Evolutionary conservation across 1,284 basidiomycete species (phyloP), one percentile per base, ranked within the genome.

Genomic region (Takashimella koratensis): DNA sequence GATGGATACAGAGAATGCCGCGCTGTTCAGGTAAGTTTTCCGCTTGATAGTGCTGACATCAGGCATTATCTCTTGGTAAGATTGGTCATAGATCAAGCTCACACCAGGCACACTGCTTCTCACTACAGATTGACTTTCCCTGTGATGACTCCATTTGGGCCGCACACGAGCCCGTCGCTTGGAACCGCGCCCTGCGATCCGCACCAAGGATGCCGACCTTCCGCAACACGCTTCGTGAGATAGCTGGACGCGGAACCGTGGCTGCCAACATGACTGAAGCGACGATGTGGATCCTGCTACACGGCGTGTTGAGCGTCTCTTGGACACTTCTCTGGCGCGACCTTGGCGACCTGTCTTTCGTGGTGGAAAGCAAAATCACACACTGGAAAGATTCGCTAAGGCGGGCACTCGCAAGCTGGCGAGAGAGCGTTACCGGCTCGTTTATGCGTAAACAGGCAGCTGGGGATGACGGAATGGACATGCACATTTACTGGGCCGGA

Each of bases 311-410:
- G 24, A 55, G 49, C 21, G 55, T 66, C 16, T 59, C 56, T 20
- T 63, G 59, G 58, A 63, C 64, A 0, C 47, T 66, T 16, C 56
- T 63, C 2, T 66, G 64, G 62, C 51, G 62, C 22, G 64, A 66
- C 49, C 41, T 66, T 36, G 64, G 59, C 21, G 62, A 63, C 22
- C 49, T 66, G 8, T 53, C 53, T 10, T 63, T 66, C 59, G 52
- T 66, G 5, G 57, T 56, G 11, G 64, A 60, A 19, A 57, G 50
- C 41, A 59, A 58, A 27, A 57, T 64, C 24, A 54, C 44, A 6
- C 50, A 44, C 13, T 64, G 62, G 63, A 65, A 65, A 47, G 57
- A 58, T 45, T 59, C 55, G 13, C 46, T 63, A 10, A 44, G 62
- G 19, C 48, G 48, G 11, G 56, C 61, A 11, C 63, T 65, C 20